These are phyloP conservation scores for Globisporangium emineosum DNA, from an alignment of 352 stramenopile genomes.

Conservation along the genomic window DNA sequence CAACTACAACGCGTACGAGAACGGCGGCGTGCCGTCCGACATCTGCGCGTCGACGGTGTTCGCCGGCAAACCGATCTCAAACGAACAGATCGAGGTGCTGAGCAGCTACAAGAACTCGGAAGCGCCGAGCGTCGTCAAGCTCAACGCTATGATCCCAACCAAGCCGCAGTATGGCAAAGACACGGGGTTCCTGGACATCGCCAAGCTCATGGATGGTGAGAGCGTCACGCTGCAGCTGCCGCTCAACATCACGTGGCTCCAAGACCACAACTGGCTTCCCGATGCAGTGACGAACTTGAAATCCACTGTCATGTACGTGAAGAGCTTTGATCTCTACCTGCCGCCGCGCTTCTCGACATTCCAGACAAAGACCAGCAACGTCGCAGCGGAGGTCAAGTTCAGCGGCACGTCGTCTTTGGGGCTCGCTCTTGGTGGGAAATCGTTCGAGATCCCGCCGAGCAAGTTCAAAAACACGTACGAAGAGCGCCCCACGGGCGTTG, in stretches of 20 bases:
- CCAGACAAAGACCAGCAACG: neutral
- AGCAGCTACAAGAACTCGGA: conserved; percentile 5
- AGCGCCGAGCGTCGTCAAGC: neutral
- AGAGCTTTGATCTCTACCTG: conserved; percentile 5
- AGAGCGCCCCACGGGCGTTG: neutral
- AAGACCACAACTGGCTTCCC: neutral
- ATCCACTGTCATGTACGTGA: neutral
- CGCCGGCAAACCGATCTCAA: neutral
- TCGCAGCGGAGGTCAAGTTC: conserved; percentile 2
- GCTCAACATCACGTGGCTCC: conserved; percentile 1
- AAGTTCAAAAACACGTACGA: conserved; percentile 9
- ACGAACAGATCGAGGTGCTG: neutral
- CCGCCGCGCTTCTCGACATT: conserved; percentile 3
- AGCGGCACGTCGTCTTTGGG: conserved; percentile 1
- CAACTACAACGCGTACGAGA: conserved; percentile 5
- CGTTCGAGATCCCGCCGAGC: conserved; percentile 2
- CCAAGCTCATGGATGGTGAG: conserved; percentile 4
- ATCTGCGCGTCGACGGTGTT: conserved; percentile 2
- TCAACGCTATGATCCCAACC: conserved; percentile 1
- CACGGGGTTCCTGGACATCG: conserved; percentile 6
- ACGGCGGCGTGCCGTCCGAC: neutral
- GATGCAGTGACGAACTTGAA: neutral
- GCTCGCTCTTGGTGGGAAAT: conserved; percentile 3
- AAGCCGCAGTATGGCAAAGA: conserved; percentile 4
- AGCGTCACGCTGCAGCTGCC: conserved; percentile 1